Evolutionary conservation across 805 yeast species (phyloP), one percentile per base, ranked within the genome.

Genomic region (Saccharomyces eubayanus): DNA sequence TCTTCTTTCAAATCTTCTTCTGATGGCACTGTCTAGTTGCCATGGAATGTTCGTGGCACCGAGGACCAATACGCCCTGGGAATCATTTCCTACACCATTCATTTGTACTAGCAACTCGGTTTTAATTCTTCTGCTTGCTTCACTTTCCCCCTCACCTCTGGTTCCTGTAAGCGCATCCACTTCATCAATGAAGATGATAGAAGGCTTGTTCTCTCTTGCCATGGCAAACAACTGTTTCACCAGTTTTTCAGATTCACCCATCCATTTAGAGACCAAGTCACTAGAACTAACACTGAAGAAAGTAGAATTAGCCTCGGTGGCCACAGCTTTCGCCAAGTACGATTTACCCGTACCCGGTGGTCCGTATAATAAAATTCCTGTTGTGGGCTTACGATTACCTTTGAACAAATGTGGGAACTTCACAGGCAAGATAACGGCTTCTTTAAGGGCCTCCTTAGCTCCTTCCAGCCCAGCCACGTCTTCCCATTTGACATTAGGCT

Each of bases 341-440:
- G 98, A 92, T 66, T 94, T 94, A 77, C 99, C 99, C 0, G 99
- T 94, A 64, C 99, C 99, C 2, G 99, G 99, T 21, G 95, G 95
- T 0, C 95, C 95, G 64, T 87, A 88, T 24, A 94, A 73, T 49
- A 94, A 71, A 48, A 94, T 92, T 47, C 99, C 99, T 5, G 88
- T 77, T 2, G 92, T 84, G 1, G 99, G 99, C 66, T 89, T 88
- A 58, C 99, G 80, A 68, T 89, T 92, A 0, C 99, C 99, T 9
- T 86, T 89, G 72, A 94, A 94, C 55, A 94, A 73, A 62, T 94
- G 98, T 1, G 99, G 99, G 69, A 94, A 92, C 69, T 86, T 87
- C 20, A 92, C 97, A 1, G 99, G 99, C 57, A 94, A 75, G 41
- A 94, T 94, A 45, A 94, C 99, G 0, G 98, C 97, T 73, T 94